Conservation (phyloP, 805 yeast species). For the Phaffomyces thermotolerans region DNA sequence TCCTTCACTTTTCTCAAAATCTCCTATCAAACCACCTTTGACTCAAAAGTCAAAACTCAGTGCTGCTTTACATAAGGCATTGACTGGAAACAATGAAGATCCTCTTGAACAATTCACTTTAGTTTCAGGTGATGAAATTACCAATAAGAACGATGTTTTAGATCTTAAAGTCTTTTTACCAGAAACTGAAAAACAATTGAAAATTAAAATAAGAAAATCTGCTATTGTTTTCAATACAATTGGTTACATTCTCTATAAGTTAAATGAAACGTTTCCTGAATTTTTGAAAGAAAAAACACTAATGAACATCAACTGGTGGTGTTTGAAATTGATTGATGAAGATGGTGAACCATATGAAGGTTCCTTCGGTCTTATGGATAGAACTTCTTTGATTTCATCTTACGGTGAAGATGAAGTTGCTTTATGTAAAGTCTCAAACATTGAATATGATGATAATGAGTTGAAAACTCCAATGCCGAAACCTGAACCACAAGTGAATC, state of each 20-base stretch:
- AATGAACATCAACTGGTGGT: constrained; percentile 62
- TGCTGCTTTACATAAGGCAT: constrained; percentile 34
- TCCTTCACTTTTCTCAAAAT: constrained; percentile 4
- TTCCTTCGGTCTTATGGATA: constrained; percentile 79
- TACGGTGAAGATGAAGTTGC: constrained; percentile 83
- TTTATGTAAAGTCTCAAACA: constrained; percentile 49
- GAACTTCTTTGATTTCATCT: constrained; percentile 56
- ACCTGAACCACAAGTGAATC: constrained; percentile 1
- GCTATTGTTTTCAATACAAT: constrained; percentile 47
- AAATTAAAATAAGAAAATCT: constrained; percentile 25
- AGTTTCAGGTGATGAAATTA: constrained; percentile 26
- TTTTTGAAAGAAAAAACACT: neutral
- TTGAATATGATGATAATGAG: constrained; percentile 41
- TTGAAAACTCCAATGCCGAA: constrained; percentile 45
- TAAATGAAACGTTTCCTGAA: constrained; percentile 6
- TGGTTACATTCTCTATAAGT: constrained; percentile 40
- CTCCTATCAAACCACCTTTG: constrained; percentile 1
- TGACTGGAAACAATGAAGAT: constrained; percentile 19
- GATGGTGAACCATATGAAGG: constrained; percentile 89
- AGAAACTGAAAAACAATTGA: constrained; percentile 14
- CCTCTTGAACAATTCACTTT: constrained; percentile 39
- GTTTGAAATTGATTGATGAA: constrained; percentile 78
- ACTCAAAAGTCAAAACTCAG: constrained; percentile 31
- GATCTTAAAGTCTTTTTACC: constrained; percentile 24
- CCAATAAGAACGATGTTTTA: constrained; percentile 15